phyloP scores from a whole-genome alignment of 1,284 basidiomycete species.

The Malassezia dermatis region DNA sequence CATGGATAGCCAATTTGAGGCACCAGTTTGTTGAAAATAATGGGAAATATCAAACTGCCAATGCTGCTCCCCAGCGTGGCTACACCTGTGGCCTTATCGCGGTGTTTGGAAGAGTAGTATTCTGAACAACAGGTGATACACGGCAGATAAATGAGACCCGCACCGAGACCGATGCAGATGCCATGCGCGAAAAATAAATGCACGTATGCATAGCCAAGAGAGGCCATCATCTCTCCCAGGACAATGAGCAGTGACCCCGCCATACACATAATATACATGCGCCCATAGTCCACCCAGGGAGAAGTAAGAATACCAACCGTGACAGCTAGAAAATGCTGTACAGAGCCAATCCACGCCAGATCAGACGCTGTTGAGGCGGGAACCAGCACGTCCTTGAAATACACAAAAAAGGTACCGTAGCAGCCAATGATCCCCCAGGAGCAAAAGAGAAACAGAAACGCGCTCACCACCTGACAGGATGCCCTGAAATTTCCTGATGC shows the following conservation, averaged over 20 bases:
- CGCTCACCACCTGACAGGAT: neutral
- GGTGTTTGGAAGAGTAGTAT: conserved; percentile 6
- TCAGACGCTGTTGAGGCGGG: conserved; percentile 1
- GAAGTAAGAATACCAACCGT: conserved; percentile 25
- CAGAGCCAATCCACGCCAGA: conserved; percentile 30
- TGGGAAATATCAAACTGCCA: conserved; percentile 21
- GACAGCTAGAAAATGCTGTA: conserved; percentile 31
- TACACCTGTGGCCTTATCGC: conserved; percentile 6
- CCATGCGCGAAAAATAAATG: conserved; percentile 11
- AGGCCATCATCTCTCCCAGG: conserved; percentile 11
- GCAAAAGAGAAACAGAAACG: neutral
- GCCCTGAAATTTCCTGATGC: neutral
- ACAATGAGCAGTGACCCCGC: conserved; percentile 3
- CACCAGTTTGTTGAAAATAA: conserved; percentile 13
- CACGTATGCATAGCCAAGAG: neutral
- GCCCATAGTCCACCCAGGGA: conserved; percentile 23
- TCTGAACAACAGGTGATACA: conserved; percentile 4
- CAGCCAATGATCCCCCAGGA: conserved; percentile 2
- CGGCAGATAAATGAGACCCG: conserved; percentile 14
- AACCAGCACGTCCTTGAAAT: neutral
- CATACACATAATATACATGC: neutral
- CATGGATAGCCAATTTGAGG: conserved; percentile 15
- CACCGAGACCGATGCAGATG: conserved; percentile 8
- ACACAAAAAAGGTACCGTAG: conserved; percentile 2
- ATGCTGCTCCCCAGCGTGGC: conserved; percentile 16